phyloP scores from a whole-genome alignment of 2,329 filamentous ascomycete species.

The Colletotrichum costaricense region DNA sequence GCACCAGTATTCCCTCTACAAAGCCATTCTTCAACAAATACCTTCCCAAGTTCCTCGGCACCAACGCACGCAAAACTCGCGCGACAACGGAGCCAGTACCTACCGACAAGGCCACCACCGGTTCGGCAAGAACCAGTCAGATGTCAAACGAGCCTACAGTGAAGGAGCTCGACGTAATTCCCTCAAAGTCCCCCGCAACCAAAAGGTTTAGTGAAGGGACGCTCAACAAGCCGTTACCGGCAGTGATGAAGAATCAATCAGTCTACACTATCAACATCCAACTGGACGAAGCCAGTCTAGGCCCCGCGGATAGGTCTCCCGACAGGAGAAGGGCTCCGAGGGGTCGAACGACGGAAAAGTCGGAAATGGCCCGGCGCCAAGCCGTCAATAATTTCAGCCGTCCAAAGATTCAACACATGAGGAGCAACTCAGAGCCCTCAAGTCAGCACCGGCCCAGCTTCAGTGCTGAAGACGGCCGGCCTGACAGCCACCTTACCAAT shows the following conservation, averaged over 20 bases:
- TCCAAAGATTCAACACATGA: background rate
- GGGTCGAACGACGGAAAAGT: background rate
- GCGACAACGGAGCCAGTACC: background rate
- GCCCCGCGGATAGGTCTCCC: constrained; percentile 23
- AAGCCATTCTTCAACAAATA: constrained; percentile 56
- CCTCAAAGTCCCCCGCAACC: background rate
- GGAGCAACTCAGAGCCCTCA: constrained; percentile 12
- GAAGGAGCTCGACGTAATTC: background rate
- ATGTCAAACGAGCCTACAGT: constrained; percentile 1
- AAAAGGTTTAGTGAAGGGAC: constrained; percentile 9
- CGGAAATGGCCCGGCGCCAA: background rate
- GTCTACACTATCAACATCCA: constrained; percentile 35
- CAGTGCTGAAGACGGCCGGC: background rate
- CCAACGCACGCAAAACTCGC: background rate
- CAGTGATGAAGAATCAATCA: constrained; percentile 34
- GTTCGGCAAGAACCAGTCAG: background rate
- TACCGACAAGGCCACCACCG: constrained; percentile 16
- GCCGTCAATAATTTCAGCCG: constrained; percentile 21
- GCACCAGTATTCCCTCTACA: constrained; percentile 56
- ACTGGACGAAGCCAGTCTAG: constrained; percentile 27
- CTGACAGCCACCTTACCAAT: background rate
- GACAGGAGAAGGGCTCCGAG: constrained; percentile 8
- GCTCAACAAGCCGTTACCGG: constrained; percentile 45
- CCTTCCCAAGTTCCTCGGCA: constrained; percentile 44
- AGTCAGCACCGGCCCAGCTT: constrained; percentile 11